Conservation (phyloP, 225 moss, liverwort and hornwort species). For the Thuidium tamariscinum region DNA sequence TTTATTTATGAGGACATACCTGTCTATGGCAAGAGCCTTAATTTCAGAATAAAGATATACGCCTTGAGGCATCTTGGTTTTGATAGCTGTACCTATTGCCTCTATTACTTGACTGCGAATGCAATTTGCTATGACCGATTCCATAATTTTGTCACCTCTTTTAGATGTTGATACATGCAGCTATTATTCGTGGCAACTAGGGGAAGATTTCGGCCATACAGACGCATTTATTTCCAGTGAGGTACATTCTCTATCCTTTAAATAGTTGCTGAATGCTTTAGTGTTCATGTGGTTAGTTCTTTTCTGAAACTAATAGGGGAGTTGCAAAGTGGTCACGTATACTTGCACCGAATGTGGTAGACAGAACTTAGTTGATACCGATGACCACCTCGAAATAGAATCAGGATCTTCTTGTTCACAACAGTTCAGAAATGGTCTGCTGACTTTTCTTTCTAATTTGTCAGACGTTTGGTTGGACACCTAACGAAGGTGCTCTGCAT, state of each 20-base stretch:
- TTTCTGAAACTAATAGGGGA: neutral
- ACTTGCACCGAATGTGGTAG: neutral
- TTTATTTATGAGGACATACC: neutral
- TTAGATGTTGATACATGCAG: conserved; percentile 16
- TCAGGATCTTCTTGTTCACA: neutral
- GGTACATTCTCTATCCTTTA: conserved; percentile 2
- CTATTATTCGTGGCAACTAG: conserved; percentile 56
- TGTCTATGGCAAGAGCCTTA: neutral
- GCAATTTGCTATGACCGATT: neutral
- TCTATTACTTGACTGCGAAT: neutral
- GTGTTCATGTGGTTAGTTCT: neutral
- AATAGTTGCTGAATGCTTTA: neutral
- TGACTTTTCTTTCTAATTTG: neutral
- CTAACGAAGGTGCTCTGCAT: conserved; percentile 77
- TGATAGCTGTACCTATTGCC: neutral
- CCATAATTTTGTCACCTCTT: neutral
- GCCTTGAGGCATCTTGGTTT: neutral
- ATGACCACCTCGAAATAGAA: neutral
- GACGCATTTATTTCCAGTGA: conserved; percentile 43
- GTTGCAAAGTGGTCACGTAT: neutral
- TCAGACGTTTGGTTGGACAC: conserved; percentile 76
- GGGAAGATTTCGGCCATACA: conserved; percentile 31
- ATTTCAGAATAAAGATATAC: neutral
- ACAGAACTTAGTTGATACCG: neutral
- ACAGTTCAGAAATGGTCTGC: neutral